Base-by-base conservation (phyloP, 805 yeast genomes). In the Candida vartiovaarae region DNA sequence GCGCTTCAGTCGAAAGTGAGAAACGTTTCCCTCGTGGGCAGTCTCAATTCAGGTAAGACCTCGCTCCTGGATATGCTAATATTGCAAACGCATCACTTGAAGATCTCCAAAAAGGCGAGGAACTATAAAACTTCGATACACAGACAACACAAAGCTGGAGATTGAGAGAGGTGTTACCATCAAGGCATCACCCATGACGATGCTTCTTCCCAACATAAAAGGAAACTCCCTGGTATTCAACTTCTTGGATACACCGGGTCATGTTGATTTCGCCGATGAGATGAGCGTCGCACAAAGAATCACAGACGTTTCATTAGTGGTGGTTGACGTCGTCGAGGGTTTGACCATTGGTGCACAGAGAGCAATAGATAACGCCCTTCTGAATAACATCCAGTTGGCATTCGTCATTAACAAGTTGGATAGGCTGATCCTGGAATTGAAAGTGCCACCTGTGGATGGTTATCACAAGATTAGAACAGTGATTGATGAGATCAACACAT, bases 231-330 rank as follows among this genome's bases (percentile, higher is more conserved):
- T 66, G 15, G 75, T 77, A 0, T 54, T 81, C 23, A 86, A 84
- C 55, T 48, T 90, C 1, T 51, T 88, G 1, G 99, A 95, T 55
- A 70, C 95, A 0, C 99, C 99, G 0, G 99, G 99, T 0, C 98
- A 93, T 62, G 74, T 76, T 0, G 82, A 88, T 56, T 93, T 93
- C 56, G 64, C 70, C 28, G 96, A 88, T 57, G 97, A 93, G 52
- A 64, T 78, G 4, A 71, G 77, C 0, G 71, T 76, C 0, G 74
- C 84, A 0, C 60, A 80, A 8, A 61, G 76, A 24, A 67, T 81
- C 0, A 73, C 75, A 0, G 97, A 93, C 50, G 77, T 82, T 2
- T 77, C 76, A 0, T 64, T 82, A 0, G 60, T 89, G 2, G 84
- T 87, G 1, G 69, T 91, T n/a, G 99, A 93, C 59, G 81, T 74